Evolutionary conservation across 1,284 basidiomycete genomes (phyloP).

Genomic region (Trichosporon ovoides): DNA sequence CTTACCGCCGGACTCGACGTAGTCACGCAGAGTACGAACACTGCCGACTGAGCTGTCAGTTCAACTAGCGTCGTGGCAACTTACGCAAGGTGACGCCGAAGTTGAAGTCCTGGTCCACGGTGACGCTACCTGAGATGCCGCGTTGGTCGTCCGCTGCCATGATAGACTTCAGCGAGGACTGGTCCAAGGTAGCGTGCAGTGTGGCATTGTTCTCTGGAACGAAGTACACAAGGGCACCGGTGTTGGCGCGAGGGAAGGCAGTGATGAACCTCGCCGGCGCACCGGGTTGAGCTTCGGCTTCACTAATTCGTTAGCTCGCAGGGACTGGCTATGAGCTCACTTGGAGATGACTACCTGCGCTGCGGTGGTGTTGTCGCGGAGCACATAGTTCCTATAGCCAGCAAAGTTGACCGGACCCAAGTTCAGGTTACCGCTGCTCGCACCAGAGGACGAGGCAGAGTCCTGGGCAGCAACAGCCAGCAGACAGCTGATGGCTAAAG

Average conservation of each 20-base stretch:
- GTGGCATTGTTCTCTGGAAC: slow-evolving; percentile 28
- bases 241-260: slow-evolving; percentile 51
- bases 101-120: slow-evolving; percentile 42
- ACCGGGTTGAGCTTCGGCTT: slow-evolving; percentile 24
- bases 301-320: slow-evolving; percentile 26
- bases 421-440: slow-evolving; percentile 3
- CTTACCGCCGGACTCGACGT: slow-evolving; percentile 41
- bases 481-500: not conserved
- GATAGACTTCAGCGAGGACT: slow-evolving; percentile 16
- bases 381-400: slow-evolving; percentile 51
- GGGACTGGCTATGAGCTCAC: slow-evolving; percentile 26
- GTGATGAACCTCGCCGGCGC: slow-evolving; percentile 48
- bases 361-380: slow-evolving; percentile 48
- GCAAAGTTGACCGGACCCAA: slow-evolving; percentile 42
- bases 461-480: not conserved
- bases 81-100: slow-evolving; percentile 49
- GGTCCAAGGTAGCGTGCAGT: slow-evolving; percentile 34
- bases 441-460: not conserved
- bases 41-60: slow-evolving; percentile 42
- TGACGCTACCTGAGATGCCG: slow-evolving; percentile 47
- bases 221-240: slow-evolving; percentile 49
- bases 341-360: slow-evolving; percentile 48
- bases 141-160: slow-evolving; percentile 38
- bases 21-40: slow-evolving; percentile 50
- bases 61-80: not conserved